Conservation (phyloP, 1,139 yeast genomes). For the Diutina catenulata region DNA sequence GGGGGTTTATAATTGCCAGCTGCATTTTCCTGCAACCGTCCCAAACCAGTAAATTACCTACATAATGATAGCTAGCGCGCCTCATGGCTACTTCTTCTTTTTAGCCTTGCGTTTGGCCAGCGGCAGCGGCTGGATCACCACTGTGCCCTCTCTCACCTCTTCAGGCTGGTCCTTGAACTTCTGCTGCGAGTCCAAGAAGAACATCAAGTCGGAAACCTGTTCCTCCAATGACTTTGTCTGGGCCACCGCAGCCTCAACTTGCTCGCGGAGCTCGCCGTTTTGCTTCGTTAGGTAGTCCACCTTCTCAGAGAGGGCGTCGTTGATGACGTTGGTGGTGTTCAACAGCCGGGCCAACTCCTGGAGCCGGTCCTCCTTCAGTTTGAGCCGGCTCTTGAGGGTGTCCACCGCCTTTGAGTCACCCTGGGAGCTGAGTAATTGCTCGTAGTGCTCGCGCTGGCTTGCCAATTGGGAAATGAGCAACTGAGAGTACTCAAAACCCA, state of each 20-base stretch:
- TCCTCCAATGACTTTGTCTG: constrained; percentile 47
- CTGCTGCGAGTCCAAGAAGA: constrained; percentile 61
- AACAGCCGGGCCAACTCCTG: constrained; percentile 19
- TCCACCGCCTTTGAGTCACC: constrained; percentile 16
- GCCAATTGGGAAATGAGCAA: constrained; percentile 71
- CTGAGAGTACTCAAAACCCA: constrained; percentile 56
- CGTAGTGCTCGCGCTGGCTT: constrained; percentile 83
- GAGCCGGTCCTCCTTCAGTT: constrained; percentile 22
- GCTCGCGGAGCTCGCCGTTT: constrained; percentile 18
- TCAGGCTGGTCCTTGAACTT: constrained; percentile 60
- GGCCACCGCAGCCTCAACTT: constrained; percentile 12
- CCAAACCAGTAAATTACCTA: no score
- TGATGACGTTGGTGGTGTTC: constrained; percentile 29
- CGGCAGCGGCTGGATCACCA: constrained; percentile 27
- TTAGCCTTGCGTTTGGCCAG: no score
- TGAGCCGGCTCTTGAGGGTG: constrained; percentile 19
- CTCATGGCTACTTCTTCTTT: constrained; percentile 7
- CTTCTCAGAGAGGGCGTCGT: constrained; percentile 46
- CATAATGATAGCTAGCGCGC: no score
- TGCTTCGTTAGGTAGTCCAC: constrained; percentile 35
- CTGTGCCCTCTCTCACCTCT: constrained; percentile 61
- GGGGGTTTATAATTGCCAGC: no score
- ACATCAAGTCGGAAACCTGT: constrained; percentile 74
- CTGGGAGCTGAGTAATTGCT: constrained; percentile 36
- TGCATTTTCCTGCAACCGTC: no score